These are phyloP conservation scores for Hymenoscyphus fraxineus DNA, from an alignment of 2,329 filamentous ascomycete genomes.

Conservation along the genomic window DNA sequence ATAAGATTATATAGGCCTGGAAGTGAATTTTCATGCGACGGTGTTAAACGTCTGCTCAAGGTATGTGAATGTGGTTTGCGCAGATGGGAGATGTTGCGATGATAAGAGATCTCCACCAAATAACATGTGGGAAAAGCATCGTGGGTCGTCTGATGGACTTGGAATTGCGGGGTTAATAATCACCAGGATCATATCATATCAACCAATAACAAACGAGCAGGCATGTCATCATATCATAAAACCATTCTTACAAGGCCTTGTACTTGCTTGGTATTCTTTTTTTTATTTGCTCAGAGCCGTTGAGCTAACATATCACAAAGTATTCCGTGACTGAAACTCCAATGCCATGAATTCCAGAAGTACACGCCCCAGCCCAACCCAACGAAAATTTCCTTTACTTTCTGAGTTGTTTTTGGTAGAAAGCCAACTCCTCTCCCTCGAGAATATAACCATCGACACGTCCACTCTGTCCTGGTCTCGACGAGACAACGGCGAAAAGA, in stretches of 20 bases:
- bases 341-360: slow-evolving; percentile 33
- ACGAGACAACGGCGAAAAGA: slow-evolving; percentile 88
- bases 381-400: slow-evolving; percentile 63
- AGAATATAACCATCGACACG: slow-evolving; percentile 96
- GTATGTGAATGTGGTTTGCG: not conserved
- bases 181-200: slow-evolving; percentile 7
- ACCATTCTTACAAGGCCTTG: slow-evolving; percentile 1
- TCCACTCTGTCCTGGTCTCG: slow-evolving; percentile 93
- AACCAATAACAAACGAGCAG: not conserved
- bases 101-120: not conserved
- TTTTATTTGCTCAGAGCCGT: slow-evolving; percentile 30
- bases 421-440: slow-evolving; percentile 98
- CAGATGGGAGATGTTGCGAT: not conserved
- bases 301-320: slow-evolving; percentile 23
- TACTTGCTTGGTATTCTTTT: slow-evolving; percentile 24
- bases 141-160: slow-evolving; percentile 11
- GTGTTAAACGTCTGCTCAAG: not conserved
- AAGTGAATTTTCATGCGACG: not conserved
- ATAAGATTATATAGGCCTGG: not conserved
- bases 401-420: slow-evolving; percentile 99
- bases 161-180: slow-evolving; percentile 20
- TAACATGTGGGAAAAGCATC: slow-evolving; percentile 1
- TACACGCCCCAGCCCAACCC: slow-evolving; percentile 31
- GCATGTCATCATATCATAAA: slow-evolving; percentile 2
- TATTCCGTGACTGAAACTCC: slow-evolving; percentile 31